Base-by-base conservation (phyloP, 768 basidiomycete genomes). In the Termitomyces sp. region DNA sequence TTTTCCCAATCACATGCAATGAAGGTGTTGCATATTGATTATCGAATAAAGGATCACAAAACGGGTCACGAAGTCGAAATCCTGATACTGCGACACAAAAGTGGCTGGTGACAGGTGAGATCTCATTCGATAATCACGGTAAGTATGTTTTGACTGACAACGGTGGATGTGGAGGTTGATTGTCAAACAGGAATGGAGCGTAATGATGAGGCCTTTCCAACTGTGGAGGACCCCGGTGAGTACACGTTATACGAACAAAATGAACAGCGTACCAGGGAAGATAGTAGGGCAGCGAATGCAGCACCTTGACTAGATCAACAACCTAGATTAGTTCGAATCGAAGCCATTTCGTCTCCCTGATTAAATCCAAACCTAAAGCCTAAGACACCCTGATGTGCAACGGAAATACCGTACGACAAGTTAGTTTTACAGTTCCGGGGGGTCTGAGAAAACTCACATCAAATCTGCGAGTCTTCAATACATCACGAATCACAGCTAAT, bases 61-160 rank as follows among this genome's bases (percentile, higher is more conserved):
- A 68, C 28, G 83, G 76, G 57, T 77, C 80, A 35, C 66, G 77
- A 68, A 69, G 79, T 58, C 78, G 77, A 74, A 91, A 93, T 0
- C 91, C 92, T 10, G 88, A 83, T 1, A 88, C 83, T n/a, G 86
- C 73, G 28, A 93, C 74, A 62, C 89, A 91, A 64, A 92, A 93
- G 67, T 84, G 68, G 55, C 89, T 91, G 28, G 50, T 44, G 18
- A 28, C 30, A 55, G 44, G 32, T 50, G 44, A 63, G 46, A 41
- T 55, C 51, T 47, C 30, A 53, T 48, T 43, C 33, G 48, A 46
- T n/a, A 26, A 30, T 55, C 32, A 61, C 30, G 30, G 3, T n/a
- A 41, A 23, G n/a, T n/a, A n/a, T n/a, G n/a, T 46, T 4, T 44
- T 23, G 20, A 50, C 83, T 60, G 67, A 91, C 90, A 92, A 75